These are phyloP conservation scores for Bothriochloa decipiens DNA, from an alignment of 176 grass and related monocot species.

Conservation along the genomic window DNA sequence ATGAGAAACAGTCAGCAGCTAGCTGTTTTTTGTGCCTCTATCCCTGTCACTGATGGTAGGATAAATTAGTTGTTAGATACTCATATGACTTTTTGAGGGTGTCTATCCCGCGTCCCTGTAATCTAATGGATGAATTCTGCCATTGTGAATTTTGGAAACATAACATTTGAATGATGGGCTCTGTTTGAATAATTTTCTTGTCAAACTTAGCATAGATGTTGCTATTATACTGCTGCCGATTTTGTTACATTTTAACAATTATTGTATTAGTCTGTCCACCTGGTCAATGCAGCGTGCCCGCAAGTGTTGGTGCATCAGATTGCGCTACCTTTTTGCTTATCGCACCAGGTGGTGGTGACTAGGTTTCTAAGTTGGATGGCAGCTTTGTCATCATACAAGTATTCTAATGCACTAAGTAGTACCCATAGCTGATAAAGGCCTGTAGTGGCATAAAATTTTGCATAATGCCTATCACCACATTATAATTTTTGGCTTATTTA, in stretches of 20 bases:
- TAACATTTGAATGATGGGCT: not conserved
- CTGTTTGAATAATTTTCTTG: not conserved
- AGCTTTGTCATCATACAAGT: conserved; percentile 9
- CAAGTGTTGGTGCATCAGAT: conserved; percentile 21
- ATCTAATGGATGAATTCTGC: too few relatives aligned
- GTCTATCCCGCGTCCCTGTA: too few relatives aligned
- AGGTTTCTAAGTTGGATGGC: conserved; percentile 16
- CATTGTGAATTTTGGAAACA: conserved; percentile 17
- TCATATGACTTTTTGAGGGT: too few relatives aligned
- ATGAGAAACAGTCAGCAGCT: too few relatives aligned
- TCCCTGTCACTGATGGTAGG: too few relatives aligned
- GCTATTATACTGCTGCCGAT: not conserved
- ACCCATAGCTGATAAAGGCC: conserved; percentile 5
- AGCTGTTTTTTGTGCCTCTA: too few relatives aligned
- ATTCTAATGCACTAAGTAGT: not conserved
- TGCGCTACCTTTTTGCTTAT: not conserved
- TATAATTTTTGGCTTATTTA: conserved; percentile 10
- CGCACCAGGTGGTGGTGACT: conserved; percentile 22
- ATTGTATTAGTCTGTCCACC: not conserved
- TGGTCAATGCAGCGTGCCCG: conserved; percentile 18
- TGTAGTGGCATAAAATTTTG: not conserved
- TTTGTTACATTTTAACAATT: not conserved
- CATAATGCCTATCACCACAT: not conserved
- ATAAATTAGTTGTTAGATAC: too few relatives aligned
- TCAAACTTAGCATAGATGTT: not conserved